Base-by-base conservation (phyloP, 495 filamentous ascomycete genomes). In the Lasiosphaeria miniovina region DNA sequence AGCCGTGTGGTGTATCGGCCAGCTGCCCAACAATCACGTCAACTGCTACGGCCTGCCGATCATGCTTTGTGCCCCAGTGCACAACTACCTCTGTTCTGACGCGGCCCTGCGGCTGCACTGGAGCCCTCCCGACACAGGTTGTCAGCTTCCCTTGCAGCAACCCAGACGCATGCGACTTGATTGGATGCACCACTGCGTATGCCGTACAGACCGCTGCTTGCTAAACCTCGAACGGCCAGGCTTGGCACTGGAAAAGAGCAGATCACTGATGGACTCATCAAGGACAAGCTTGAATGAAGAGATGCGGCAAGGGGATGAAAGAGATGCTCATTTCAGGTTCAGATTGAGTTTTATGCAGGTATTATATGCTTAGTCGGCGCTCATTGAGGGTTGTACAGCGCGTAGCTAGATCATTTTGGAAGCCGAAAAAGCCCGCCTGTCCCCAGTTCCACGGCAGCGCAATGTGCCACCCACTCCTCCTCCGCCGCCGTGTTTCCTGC, bases 141-240 rank as follows among this genome's bases (percentile, higher is more conserved):
- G 61, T 68, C 3, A 65, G 63, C 41, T 70, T 72, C 17, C 63
- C 68, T 0, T 72, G 67, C 60, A 59, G 36, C 51, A 34, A 60
- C 11, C 33, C 52, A 10, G 61, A 66, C 6, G 43, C 55, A n/a
- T 70, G 69, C 59, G 55, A 66, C 40, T 61, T 62, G 34, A 72
- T 72, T 53, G 69, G 65, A 5, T 72, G 69, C 61, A 70, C 61
- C n/a, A 72, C 67, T 4, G 65, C 63, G 4, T 72, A 72, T 49
- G 53, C 60, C 6, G 56, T 70, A 4, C 41, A 64, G 60, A 68
- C 60, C 14, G 60, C 60, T 6, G 55, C 31, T 35, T 71, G 67
- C 35, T 71, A 63, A 53, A 15, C 14, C 7, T 41, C 38, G 1
- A 41, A 24, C 24, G 24, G 24, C 24, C 24, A 24, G 2, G 24